Conservation (phyloP, 2,329 filamentous ascomycete species). For the Septoria linicola region DNA sequence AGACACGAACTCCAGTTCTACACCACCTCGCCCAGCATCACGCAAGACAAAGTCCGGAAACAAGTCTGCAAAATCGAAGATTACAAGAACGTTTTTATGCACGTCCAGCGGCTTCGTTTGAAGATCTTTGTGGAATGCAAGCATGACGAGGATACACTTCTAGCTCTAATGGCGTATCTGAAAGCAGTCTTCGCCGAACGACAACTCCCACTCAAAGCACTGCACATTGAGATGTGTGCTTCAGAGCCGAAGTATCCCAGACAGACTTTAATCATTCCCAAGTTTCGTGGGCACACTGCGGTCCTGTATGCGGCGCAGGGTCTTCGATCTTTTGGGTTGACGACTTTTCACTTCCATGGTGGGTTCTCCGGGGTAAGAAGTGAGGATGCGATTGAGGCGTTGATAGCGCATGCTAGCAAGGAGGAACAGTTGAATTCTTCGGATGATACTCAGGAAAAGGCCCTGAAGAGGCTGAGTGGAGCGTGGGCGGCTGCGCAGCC, state of each 20-base stretch:
- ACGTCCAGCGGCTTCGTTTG: neutral
- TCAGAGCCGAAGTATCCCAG: neutral
- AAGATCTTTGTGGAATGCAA: neutral
- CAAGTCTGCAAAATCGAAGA: conserved; percentile 4
- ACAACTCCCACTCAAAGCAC: neutral
- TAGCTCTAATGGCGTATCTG: conserved; percentile 8
- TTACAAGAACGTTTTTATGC: neutral
- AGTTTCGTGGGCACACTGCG: neutral
- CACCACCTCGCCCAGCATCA: neutral
- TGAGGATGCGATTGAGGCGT: conserved; percentile 11
- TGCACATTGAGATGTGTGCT: conserved; percentile 6
- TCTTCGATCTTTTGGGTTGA: conserved; percentile 6
- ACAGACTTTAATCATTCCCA: no score
- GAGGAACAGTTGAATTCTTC: neutral
- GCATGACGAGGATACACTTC: neutral
- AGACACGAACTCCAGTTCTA: conserved; percentile 12
- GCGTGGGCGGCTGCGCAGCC: neutral
- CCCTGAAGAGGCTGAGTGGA: neutral
- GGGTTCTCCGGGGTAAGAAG: conserved; percentile 12
- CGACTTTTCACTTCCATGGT: conserved; percentile 16
- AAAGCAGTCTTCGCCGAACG: conserved; percentile 1
- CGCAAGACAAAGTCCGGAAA: neutral
- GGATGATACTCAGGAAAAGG: neutral
- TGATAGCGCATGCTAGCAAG: neutral
- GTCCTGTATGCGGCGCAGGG: conserved; percentile 19